Evolutionary conservation across 2,329 filamentous ascomycete species (phyloP), one percentile per base, ranked within the genome.

Genomic region (Aspergillus candidus): DNA sequence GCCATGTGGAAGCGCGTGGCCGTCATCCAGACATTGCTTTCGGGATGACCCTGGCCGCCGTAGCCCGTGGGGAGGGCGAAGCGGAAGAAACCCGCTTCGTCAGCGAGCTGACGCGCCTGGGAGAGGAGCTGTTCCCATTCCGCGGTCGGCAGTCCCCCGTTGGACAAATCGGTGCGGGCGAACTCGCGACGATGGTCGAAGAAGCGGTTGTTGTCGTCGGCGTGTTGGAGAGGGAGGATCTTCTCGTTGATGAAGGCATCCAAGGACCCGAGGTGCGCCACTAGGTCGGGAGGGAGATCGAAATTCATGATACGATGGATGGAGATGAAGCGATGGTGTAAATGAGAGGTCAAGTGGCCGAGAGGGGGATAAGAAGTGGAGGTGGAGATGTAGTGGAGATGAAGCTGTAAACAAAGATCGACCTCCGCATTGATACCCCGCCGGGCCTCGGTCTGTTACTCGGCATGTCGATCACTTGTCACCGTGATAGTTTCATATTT

Each of bases 121-220:
- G 47, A 55, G 22, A 45, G 34, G 0, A 83, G 62, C 2, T 67
- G 63, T 53, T 83, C 78, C 79, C 79, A 83, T 53, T 81, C 78
- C 35, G 69, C 60, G 5, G 71, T 71, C 1, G 80, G 79, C 2
- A 82, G 68, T 3, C 79, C 78, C 44, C 69, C 65, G 33, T 73
- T 72, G 42, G 76, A 72, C 77, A 78, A 83, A 55, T 83, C 72
- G 2, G 79, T 83, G 30, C 79, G 75, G 6, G 77, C 68, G 54
- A 81, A 72, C 53, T 83, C 79, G 50, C 79, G 76, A 13, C 79
- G 74, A 60, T 83, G 76, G 60, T 83, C 79, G 63, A 83, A 83
- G 72, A 83, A 83, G 46, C 78, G 74, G 43, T 78, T 69, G 56
- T 83, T 83, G 59, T 82, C 77, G 54, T 77, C 62, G 17, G 66